phyloP scores from a whole-genome alignment of 169 alveolate genomes.

The Cryptosporidium viatorum region DNA sequence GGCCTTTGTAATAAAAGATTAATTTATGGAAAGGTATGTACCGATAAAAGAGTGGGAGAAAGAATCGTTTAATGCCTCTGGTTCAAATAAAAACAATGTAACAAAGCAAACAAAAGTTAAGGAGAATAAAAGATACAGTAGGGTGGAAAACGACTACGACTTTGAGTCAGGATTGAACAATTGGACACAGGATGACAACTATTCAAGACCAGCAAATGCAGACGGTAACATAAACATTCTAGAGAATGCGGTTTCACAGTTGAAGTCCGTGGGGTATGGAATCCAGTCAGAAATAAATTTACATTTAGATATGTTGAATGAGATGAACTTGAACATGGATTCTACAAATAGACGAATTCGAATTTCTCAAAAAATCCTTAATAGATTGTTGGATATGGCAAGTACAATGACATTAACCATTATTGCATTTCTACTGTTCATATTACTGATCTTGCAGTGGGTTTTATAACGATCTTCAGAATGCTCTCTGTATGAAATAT shows the following conservation, averaged over 20 bases:
- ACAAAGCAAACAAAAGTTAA: conserved; percentile 8
- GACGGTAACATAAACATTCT: conserved; percentile 31
- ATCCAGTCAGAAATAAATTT: conserved; percentile 60
- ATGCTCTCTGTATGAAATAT: background rate
- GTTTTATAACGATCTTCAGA: background rate
- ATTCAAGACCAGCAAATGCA: conserved; percentile 9
- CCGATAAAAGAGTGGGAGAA: conserved; percentile 27
- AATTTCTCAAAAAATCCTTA: conserved; percentile 36
- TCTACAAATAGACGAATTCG: conserved; percentile 51
- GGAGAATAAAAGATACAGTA: conserved; percentile 36
- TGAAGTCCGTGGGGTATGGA: conserved; percentile 64
- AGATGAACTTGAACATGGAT: conserved; percentile 41
- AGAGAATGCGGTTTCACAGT: conserved; percentile 50
- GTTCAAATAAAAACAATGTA: background rate
- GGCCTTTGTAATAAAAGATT: background rate
- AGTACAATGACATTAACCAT: conserved; percentile 57
- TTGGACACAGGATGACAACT: conserved; percentile 6
- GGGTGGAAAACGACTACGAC: conserved; percentile 25
- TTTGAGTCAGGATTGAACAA: conserved; percentile 24
- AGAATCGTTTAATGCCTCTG: conserved; percentile 18
- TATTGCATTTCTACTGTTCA: conserved; percentile 45
- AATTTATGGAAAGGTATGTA: conserved; percentile 35
- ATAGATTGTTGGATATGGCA: conserved; percentile 53
- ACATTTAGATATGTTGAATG: conserved; percentile 46
- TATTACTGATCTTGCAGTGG: conserved; percentile 54